Base-by-base conservation (phyloP, 1,139 yeast genomes). In the Nakaseomyces nivariensis region DNA sequence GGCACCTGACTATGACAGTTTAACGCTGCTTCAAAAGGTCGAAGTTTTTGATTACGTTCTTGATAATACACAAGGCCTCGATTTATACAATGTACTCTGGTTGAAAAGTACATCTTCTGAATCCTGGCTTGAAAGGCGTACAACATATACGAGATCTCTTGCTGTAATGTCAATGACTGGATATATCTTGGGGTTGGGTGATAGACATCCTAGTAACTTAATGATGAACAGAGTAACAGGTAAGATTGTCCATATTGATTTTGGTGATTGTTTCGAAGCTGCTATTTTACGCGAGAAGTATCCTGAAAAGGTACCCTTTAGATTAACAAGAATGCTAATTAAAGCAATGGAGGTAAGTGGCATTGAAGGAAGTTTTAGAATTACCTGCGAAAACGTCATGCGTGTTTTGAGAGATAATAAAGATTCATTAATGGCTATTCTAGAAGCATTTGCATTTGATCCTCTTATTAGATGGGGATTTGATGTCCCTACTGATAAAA, bases 111-210 rank as follows among this genome's bases (percentile, higher is more conserved):
- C 92, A 60, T 88, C 97, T 0, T 89, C 97, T 0, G 99, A 94
- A 67, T 88, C 97, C 0, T 94, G 99, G 99, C 73, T 94, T 40
- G 97, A 94, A 63, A 79, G 99, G 60, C 81, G 99, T 65, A 90
- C 97, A 0, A 90, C 96, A 3, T 94, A 92, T 63, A 92, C 97
- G 0, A 75, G 98, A 53, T 92, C 98, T 0, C 73, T 94, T 56
- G 98, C 98, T 0, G 97, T 89, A 4, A 94, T 92, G 97, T 90
- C 97, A 0, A 92, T 92, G 97, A 96, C 85, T 44, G 98, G 98
- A 1, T 92, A 92, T 67, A 90, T 92, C 50, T 73, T 92, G 38
- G 99, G 99, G 11, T 74, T 94, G 31, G 99, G 99, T 52, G 99
- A 94, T 67, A 80, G 99, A 57, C 99, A 94, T 69, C 98, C 98